phyloP scores from a whole-genome alignment of 2,329 filamentous ascomycete species.

The Penicillium crustosum region DNA sequence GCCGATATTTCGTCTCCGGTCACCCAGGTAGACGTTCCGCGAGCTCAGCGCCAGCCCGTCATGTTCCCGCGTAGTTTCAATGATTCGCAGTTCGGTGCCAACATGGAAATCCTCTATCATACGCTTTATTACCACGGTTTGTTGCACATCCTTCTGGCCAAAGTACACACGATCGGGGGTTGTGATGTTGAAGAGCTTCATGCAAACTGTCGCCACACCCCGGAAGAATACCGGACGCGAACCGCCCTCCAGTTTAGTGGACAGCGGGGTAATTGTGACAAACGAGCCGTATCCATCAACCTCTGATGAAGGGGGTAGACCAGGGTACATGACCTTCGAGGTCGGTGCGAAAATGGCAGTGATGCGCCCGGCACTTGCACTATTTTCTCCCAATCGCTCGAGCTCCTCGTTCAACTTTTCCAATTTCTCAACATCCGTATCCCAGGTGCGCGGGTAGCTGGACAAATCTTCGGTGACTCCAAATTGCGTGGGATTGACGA shows the following conservation, averaged over 20 bases:
- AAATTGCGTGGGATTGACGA: slow-evolving; percentile 96
- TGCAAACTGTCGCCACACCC: slow-evolving; percentile 93
- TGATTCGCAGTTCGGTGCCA: slow-evolving; percentile 70
- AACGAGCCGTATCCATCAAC: slow-evolving; percentile 80
- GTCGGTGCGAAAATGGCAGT: slow-evolving; percentile 83
- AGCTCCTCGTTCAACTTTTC: slow-evolving; percentile 69
- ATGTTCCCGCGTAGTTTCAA: slow-evolving; percentile 69
- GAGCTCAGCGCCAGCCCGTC: slow-evolving; percentile 91
- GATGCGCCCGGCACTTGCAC: slow-evolving; percentile 59
- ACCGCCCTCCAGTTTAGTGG: slow-evolving; percentile 76
- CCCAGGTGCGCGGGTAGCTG: slow-evolving; percentile 90
- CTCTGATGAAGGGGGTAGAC: slow-evolving; percentile 69
- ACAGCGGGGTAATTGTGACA: slow-evolving; percentile 83
- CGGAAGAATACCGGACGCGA: slow-evolving; percentile 93
- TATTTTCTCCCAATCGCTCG: slow-evolving; percentile 52
- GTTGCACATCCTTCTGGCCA: slow-evolving; percentile 96
- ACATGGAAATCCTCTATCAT: slow-evolving; percentile 88
- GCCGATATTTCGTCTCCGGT: slow-evolving; percentile 68
- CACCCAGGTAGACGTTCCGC: slow-evolving; percentile 87
- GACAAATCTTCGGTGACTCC: slow-evolving; percentile 82
- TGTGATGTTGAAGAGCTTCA: slow-evolving; percentile 86
- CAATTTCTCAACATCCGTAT: slow-evolving; percentile 68
- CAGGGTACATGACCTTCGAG: slow-evolving; percentile 83
- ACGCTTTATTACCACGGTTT: slow-evolving; percentile 83
- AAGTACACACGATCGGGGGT: slow-evolving; percentile 81